phyloP scores from a whole-genome alignment of 176 grass and related monocot genomes.

The Triticum aestivum region IWGSC_CS_RefSeq_v2.1 NC_057795.1:124337873-124338372 shows the following conservation, averaged over 20 bases:
- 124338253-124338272: constrained; percentile 70
- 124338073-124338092: background rate
- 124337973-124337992: background rate
- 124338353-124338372: background rate
- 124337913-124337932: background rate
- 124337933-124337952: background rate
- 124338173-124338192: background rate
- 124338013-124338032: background rate
- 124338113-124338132: background rate
- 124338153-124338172: background rate
- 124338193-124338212: constrained; percentile 44
- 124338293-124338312: constrained; percentile 43
- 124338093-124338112: background rate
- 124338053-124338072: background rate
- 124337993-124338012: background rate
- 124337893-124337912: background rate
- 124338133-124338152: background rate
- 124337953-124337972: background rate
- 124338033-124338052: background rate
- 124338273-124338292: constrained; percentile 57
- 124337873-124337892: background rate
- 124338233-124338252: constrained; percentile 68
- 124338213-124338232: constrained; percentile 60
- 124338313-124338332: background rate
- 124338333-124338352: background rate